Evolutionary conservation across 257 asterid genomes (phyloP).

Genomic region (Solanum pennellii): DNA sequence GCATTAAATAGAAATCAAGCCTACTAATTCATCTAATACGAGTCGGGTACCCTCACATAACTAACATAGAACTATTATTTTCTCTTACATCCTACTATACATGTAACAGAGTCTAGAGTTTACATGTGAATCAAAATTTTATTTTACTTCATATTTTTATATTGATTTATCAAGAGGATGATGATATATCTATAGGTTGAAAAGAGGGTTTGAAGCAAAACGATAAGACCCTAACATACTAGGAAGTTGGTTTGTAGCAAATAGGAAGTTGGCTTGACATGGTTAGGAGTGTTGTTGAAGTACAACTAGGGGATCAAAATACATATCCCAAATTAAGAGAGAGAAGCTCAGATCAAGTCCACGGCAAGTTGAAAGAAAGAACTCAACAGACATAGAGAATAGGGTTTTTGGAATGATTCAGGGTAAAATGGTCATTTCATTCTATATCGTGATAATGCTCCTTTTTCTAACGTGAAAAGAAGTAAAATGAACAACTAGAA

Average conservation of each 20-base stretch:
- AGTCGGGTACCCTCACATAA: background rate
- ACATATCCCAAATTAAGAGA: background rate
- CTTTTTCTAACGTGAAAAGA: background rate
- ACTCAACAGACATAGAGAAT: background rate
- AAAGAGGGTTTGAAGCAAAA: background rate
- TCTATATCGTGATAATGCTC: background rate
- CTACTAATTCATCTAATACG: background rate
- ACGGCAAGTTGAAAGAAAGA: background rate
- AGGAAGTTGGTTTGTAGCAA: background rate
- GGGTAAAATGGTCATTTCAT: background rate
- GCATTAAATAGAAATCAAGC: background rate
- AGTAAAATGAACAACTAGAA: background rate
- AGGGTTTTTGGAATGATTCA: background rate
- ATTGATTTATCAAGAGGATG: background rate
- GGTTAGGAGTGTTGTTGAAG: background rate
- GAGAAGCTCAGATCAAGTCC: background rate
- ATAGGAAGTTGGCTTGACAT: background rate
- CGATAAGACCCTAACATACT: background rate
- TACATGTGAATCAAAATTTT: background rate
- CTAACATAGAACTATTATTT: background rate
- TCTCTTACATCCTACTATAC: background rate
- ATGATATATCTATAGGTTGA: background rate
- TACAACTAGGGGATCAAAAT: background rate
- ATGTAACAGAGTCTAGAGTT: background rate
- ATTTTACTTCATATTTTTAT: background rate